Conservation (phyloP, 2,329 filamentous ascomycete genomes). For the Neodidymelliopsis sp. region DNA sequence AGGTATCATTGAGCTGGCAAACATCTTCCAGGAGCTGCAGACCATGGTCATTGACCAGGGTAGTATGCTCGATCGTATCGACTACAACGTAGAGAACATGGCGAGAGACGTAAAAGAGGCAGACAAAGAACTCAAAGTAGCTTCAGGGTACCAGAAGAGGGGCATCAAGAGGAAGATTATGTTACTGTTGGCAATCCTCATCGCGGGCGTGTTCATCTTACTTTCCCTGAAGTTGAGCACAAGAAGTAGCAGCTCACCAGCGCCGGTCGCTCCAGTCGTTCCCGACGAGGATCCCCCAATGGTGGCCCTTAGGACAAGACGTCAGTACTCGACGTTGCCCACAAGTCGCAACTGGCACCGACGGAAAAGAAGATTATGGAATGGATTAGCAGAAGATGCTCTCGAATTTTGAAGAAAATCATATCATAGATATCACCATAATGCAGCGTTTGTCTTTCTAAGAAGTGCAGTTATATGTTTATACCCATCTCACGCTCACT, state of each 20-base stretch:
- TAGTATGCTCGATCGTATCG: conserved; percentile 60
- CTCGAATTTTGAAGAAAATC: conserved; percentile 9
- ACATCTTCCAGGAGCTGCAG: conserved; percentile 96
- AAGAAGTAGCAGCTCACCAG: conserved; percentile 40
- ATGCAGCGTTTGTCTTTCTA: conserved; percentile 12
- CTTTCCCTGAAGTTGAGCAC: conserved; percentile 79
- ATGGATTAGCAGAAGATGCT: conserved; percentile 23
- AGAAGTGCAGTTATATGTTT: neutral
- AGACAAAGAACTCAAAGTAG: conserved; percentile 87
- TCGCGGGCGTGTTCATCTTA: conserved; percentile 85
- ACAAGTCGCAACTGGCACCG: conserved; percentile 44
- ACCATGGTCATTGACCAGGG: conserved; percentile 75
- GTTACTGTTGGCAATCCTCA: conserved; percentile 81
- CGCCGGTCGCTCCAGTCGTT: conserved; percentile 23
- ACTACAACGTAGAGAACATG: conserved; percentile 96
- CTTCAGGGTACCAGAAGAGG: conserved; percentile 86
- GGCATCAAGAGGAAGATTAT: conserved; percentile 93
- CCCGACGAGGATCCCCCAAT: conserved; percentile 33
- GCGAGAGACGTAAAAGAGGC: conserved; percentile 90
- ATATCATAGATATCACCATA: conserved; percentile 20
- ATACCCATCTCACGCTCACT: too few species aligned
- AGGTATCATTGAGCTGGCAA: conserved; percentile 94
- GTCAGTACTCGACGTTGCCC: conserved; percentile 23
- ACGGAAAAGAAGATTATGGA: conserved; percentile 46
- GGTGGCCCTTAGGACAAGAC: conserved; percentile 22